phyloP scores from a whole-genome alignment of 495 filamentous ascomycete genomes.

The Penicillium odoratum region DNA sequence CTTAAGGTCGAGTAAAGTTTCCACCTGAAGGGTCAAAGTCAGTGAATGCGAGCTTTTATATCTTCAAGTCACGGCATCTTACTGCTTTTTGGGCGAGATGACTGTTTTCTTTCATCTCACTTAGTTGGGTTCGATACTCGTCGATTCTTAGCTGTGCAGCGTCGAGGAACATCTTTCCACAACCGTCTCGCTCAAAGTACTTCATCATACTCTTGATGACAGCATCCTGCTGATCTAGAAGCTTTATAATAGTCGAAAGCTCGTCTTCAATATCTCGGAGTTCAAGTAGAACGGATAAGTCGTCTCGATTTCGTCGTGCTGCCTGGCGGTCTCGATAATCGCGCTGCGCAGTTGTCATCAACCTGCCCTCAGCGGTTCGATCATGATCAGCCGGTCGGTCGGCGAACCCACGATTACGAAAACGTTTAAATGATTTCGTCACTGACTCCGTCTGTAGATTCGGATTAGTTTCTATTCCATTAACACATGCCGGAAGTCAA shows the following conservation, averaged over 20 bases:
- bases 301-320: constrained; percentile 58
- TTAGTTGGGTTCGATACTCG: constrained; percentile 57
- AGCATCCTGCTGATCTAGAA: constrained; percentile 58
- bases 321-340: constrained; percentile 53
- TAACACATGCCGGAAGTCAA: not conserved
- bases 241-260: constrained; percentile 54
- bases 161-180: constrained; percentile 45
- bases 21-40: constrained; percentile 42
- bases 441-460: constrained; percentile 56
- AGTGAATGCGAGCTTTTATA: not conserved
- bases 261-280: constrained; percentile 69
- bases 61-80: not conserved
- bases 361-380: constrained; percentile 44
- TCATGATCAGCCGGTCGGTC: constrained; percentile 52
- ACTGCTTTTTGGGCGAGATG: constrained; percentile 43
- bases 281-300: constrained; percentile 64
- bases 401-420: constrained; percentile 51
- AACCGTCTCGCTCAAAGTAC: constrained; percentile 37
- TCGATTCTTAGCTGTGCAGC: constrained; percentile 52
- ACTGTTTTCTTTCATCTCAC: constrained; percentile 58
- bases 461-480: not conserved
- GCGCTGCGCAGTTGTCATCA: constrained; percentile 38
- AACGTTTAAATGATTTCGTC: constrained; percentile 62
- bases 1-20: constrained; percentile 66
- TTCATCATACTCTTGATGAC: constrained; percentile 51